Evolutionary conservation across 2,329 filamentous ascomycete genomes (phyloP).

Genomic region (Exserohilum rostratum): DNA sequence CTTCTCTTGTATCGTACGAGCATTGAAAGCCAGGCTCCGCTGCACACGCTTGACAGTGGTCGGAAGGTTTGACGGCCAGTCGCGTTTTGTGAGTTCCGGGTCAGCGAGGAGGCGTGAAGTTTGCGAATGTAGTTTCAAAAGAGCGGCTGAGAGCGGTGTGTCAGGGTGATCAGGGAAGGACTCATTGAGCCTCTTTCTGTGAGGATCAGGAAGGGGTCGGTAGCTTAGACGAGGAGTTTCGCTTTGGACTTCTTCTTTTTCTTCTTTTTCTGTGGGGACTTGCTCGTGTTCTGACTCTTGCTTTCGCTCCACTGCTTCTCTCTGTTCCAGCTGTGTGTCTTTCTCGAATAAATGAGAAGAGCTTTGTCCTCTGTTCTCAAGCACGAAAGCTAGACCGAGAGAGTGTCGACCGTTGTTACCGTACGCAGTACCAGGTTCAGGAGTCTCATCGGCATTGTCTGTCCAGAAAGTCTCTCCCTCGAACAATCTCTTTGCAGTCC

Average conservation of each 20-base stretch:
- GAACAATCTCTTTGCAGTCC: constrained; percentile 48
- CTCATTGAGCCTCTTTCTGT: neutral
- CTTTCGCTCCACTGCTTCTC: neutral
- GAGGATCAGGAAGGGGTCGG: constrained; percentile 8
- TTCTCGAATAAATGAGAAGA: constrained; percentile 18
- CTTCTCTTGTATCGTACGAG: neutral
- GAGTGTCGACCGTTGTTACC: constrained; percentile 21
- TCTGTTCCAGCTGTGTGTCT: neutral
- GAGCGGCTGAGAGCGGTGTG: constrained; percentile 2
- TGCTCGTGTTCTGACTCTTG: constrained; percentile 1
- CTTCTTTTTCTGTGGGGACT: constrained; percentile 1
- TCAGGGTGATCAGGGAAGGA: neutral
- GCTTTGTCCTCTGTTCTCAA: constrained; percentile 18
- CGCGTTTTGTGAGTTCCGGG: neutral
- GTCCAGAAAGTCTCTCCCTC: constrained; percentile 41
- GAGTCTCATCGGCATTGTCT: constrained; percentile 4
- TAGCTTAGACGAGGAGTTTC: neutral
- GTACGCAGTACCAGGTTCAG: constrained; percentile 4
- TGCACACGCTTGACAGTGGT: neutral
- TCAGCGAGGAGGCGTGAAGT: constrained; percentile 2
- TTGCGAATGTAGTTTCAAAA: constrained; percentile 4
- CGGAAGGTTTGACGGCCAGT: neutral
- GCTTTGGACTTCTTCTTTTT: neutral
- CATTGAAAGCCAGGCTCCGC: neutral
- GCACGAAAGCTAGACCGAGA: constrained; percentile 28